phyloP scores from a whole-genome alignment of 345 rosid species.

The Ceriops decandra region DNA sequence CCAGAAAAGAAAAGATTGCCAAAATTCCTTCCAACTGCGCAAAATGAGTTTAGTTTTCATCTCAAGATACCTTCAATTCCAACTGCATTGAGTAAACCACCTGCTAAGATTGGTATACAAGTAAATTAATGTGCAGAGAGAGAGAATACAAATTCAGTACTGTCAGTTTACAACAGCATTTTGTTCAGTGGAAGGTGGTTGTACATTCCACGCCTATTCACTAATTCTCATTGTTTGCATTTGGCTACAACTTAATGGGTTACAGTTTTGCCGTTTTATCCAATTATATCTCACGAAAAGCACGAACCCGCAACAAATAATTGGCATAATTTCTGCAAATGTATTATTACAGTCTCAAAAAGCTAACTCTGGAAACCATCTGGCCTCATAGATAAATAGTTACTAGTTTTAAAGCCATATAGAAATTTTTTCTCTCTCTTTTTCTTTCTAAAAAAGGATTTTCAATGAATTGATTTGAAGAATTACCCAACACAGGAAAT shows the following conservation, averaged over 20 bases:
- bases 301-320: background rate
- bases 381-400: background rate
- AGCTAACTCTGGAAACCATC: background rate
- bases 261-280: background rate
- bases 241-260: no score
- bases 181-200: background rate
- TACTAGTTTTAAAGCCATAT: background rate
- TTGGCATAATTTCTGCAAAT: background rate
- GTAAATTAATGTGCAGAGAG: background rate
- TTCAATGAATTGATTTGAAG: no score
- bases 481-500: background rate
- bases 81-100: background rate
- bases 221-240: no score
- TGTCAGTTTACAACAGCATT: no score
- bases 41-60: background rate
- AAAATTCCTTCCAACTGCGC: background rate
- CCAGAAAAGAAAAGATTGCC: background rate
- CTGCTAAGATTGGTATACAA: background rate
- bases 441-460: background rate
- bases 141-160: background rate
- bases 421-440: background rate
- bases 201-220: background rate
- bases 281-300: background rate
- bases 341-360: background rate
- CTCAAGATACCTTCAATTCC: background rate